Evolutionary conservation across 306 rosid genomes (phyloP).

Genomic region (Betula pendula): DNA sequence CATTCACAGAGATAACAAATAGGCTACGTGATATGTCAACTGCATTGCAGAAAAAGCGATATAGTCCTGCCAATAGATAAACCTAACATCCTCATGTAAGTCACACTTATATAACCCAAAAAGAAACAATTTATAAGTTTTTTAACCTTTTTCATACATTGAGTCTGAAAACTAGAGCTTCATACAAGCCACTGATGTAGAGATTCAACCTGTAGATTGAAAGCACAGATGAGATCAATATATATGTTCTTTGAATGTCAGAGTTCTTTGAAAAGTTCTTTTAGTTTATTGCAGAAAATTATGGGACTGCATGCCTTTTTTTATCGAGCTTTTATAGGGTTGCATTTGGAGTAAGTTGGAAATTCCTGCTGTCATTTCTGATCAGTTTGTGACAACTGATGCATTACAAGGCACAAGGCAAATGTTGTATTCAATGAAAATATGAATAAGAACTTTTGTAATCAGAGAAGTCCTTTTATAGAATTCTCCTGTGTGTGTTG

Average conservation of each 20-base stretch:
- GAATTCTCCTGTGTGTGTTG: neutral
- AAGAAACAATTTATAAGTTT: slow-evolving; percentile 2
- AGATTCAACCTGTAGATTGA: slow-evolving; percentile 9
- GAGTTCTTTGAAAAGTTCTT: neutral
- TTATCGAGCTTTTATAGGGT: neutral
- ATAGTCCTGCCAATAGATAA: slow-evolving; percentile 34
- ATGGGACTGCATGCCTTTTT: neutral
- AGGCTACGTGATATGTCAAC: slow-evolving; percentile 72
- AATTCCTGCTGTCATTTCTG: neutral
- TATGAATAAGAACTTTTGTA: too few species aligned
- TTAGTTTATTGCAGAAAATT: neutral
- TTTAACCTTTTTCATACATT: neutral
- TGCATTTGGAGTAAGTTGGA: neutral
- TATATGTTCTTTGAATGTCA: neutral
- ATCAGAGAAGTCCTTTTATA: too few species aligned
- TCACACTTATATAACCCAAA: slow-evolving; percentile 25
- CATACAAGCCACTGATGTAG: slow-evolving; percentile 30
- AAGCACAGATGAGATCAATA: slow-evolving; percentile 1
- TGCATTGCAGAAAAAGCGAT: slow-evolving; percentile 58
- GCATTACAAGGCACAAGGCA: too few species aligned
- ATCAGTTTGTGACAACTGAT: too few species aligned
- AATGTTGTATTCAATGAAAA: too few species aligned
- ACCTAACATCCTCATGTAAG: slow-evolving; percentile 27
- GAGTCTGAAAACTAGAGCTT: neutral
- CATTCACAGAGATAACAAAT: slow-evolving; percentile 69